Evolutionary conservation across 106 monocot genomes (phyloP).

Genomic region (Narthecium ossifragum): DNA sequence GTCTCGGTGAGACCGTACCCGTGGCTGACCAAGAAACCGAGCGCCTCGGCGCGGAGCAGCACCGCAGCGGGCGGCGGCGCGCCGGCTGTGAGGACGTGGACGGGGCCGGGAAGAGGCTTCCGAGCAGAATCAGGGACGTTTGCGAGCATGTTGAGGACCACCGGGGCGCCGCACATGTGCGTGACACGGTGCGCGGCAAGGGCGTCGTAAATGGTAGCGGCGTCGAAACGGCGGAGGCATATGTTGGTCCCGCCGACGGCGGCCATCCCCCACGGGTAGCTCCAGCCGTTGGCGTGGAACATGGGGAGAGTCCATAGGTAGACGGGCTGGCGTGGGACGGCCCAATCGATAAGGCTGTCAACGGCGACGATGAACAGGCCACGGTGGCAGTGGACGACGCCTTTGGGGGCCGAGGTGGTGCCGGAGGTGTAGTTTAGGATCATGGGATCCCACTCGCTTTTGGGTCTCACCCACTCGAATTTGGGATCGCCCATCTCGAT

Average conservation of each 20-base stretch:
- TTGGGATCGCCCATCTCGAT: slow-evolving; percentile 16
- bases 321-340: slow-evolving; percentile 31
- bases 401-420: slow-evolving; percentile 39
- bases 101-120: slow-evolving; percentile 12
- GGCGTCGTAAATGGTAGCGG: slow-evolving; percentile 19
- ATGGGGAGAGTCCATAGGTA: slow-evolving; percentile 52
- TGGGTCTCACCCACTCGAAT: slow-evolving; percentile 30
- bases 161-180: slow-evolving; percentile 44
- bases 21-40: slow-evolving; percentile 36
- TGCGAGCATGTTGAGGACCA: slow-evolving; percentile 52
- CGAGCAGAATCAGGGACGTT: slow-evolving; percentile 4
- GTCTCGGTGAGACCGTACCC: slow-evolving; percentile 39
- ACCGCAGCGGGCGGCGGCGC: slow-evolving; percentile 37
- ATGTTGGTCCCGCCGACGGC: slow-evolving; percentile 40
- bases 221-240: slow-evolving; percentile 49
- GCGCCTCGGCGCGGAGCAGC: slow-evolving; percentile 24
- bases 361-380: slow-evolving; percentile 30
- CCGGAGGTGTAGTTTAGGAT: slow-evolving; percentile 45
- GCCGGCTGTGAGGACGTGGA: slow-evolving; percentile 26
- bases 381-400: slow-evolving; percentile 47
- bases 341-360: slow-evolving; percentile 30
- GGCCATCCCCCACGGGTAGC: slow-evolving; percentile 37
- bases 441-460: slow-evolving; percentile 31
- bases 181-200: slow-evolving; percentile 29
- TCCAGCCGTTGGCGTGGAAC: slow-evolving; percentile 54